Evolutionary conservation across 768 basidiomycete genomes (phyloP), one percentile per base, ranked within the genome.

Genomic region (Russula sp.): DNA sequence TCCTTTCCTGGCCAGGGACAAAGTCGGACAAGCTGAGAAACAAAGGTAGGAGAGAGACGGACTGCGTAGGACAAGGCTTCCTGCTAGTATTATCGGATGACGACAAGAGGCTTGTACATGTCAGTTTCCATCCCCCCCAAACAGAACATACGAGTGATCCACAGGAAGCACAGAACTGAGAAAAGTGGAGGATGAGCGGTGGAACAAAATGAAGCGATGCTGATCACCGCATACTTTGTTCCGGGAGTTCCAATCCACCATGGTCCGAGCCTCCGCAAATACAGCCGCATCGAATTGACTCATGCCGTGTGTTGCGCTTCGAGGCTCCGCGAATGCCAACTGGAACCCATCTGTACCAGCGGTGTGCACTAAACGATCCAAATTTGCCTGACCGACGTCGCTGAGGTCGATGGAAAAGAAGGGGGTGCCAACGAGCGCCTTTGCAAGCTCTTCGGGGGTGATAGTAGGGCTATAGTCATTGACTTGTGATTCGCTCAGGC

Each of bases 121-220:
- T 80, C 1, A 94, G 75, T 74, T 99, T 99, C 95, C 94, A 99
- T 0, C 96, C 96, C 4, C 84, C 93, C 96, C 96, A 98, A 67
- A 91, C 77, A 0, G 92, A 89, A 68, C 91, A 90, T 0, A 85
- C 82, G 2, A 81, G 80, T 0, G 86, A 82, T 4, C 94, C 93
- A 71, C 96, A 98, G 0, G 83, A 86, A 0, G 95, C 81, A 70
- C 96, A 98, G 72, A 91, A 95, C 92, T 94, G 63, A 5, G n/a
- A 16, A 39, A 51, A 20, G 43, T 25, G 51, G 41, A 60, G 41
- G 61, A 59, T 61, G 13, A 22, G 54, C 18, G 35, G 32, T 48
- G 43, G 49, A 46, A 47, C 42, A 2, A 29, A 20, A 47, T 36
- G 38, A 54, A 59, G 51, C 20, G 49, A 53, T 42, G 35, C 52